A percentile compares a stretch with the other conserved stretches of the same genome.
These are phyloP conservation scores for Bidens hawaiensis DNA, from an alignment of 140 eudicot species.

Conservation along the genomic window DNA sequence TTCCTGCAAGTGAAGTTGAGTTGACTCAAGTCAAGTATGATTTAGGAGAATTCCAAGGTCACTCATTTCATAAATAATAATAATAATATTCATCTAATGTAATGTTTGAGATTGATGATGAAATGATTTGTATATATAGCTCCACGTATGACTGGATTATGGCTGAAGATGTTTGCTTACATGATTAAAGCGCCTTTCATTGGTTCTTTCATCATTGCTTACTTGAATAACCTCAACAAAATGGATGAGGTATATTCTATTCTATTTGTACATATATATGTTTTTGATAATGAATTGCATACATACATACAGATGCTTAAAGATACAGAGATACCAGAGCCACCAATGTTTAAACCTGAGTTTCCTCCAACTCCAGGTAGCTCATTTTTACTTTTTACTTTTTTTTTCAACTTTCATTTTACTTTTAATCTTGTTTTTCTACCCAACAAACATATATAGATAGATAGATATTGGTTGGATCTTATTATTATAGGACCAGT, in stretches of 20 bases:
- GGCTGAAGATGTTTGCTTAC: conserved; percentile 9
- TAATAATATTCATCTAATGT: too few relatives aligned
- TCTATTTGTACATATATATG: neutral
- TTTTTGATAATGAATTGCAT: neutral
- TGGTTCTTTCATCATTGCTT: conserved; percentile 3
- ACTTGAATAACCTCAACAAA: conserved; percentile 11
- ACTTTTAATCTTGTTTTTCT: too few relatives aligned
- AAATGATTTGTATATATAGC: neutral
- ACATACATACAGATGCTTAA: conserved; percentile 46
- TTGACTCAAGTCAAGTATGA: conserved; percentile 7
- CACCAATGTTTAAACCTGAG: conserved; percentile 86
- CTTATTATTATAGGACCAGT: too few relatives aligned
- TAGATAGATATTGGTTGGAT: too few relatives aligned
- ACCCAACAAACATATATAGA: too few relatives aligned
- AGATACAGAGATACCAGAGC: conserved; percentile 75
- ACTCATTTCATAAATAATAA: too few relatives aligned
- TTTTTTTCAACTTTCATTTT: conserved; percentile 1
- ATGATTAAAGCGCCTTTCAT: conserved; percentile 11
- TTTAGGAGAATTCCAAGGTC: conserved; percentile 13
- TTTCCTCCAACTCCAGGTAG: too few relatives aligned
- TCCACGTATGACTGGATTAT: conserved; percentile 20
- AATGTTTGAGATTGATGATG: neutral
- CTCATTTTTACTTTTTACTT: too few relatives aligned
- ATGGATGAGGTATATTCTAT: conserved; percentile 1
- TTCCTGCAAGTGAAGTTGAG: conserved; percentile 21